Evolutionary conservation across 2,329 filamentous ascomycete species (phyloP), one percentile per base, ranked within the genome.

Genomic region (Arthroderma sp.): DNA sequence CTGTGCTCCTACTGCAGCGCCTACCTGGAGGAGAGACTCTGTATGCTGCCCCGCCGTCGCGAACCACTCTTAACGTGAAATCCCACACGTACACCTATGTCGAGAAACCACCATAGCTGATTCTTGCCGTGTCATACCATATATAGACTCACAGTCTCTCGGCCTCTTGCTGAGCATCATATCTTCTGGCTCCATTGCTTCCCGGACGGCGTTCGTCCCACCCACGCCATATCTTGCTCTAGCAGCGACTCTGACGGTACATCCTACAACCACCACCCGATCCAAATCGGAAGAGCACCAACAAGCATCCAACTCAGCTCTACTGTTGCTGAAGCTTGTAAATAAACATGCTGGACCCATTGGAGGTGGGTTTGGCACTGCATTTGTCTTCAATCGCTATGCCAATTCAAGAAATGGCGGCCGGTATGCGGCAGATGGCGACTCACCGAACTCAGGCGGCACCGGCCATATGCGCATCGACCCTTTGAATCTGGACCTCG

Each of bases 171-270:
- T 79, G 28, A 70, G 71, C 59, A 67, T 70, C 37, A 59, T 73
- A 13, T 64, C 65, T 37, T 67, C 64, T 6, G 67, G 67, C 2
- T 68, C 65, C 38, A 60, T 66, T 66, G 68, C 65, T 70, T 66
- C 66, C 9, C 73, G 71, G 33, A 75, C 81, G 0, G 80, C 81
- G 9, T 80, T 80, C 58, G 72, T 89, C 17, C 87, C 91, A 0
- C 81, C 86, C 1, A 78, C 86, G 0, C 80, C 82, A 58, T 84
- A 91, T 62, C 76, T 97, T 23, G 84, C 87, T 6, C 76, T 96
- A 7, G 79, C 90, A n/a, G 82, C 79, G 44, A 93, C 88, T 1
- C 76, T 96, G n/a, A 72, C 85, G n/a, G 80, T 93, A 13, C 89
- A 95, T 66, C 91, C 91, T 0, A 74, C 76, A 23, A 81, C 87